Evolutionary conservation across 2,329 filamentous ascomycete genomes (phyloP), one percentile per base, ranked within the genome.

Genomic region (Phaeomoniella chlamydospora): DNA sequence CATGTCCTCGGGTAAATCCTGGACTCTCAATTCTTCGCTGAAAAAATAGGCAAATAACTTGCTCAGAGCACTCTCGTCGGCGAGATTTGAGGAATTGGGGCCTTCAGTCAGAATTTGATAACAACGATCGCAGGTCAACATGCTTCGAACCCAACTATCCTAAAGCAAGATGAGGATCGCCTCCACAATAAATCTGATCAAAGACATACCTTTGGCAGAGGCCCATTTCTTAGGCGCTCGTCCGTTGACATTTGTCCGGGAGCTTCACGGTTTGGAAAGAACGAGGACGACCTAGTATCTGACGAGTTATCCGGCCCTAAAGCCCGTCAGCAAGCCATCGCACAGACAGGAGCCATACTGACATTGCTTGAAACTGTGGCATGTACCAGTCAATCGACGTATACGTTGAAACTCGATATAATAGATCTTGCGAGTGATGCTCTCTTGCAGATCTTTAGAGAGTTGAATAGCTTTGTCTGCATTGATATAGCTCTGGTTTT

Each of bases 401-500:
- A 57, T 49, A 22, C 58, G 58, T 30, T 58, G 52, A 19, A 54
- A 52, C 36, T 65, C 59, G 18, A 65, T 43, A 15, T 55, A 56
- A 49, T 53, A 63, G 47, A 64, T 54, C 31, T 51, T 56, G 34
- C 56, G 54, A 37, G 56, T 60, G 31, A 62, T 50, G 37, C 59
- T 62, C 13, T 55, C 45, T 15, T 48, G 53, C 31, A 64, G 45
- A 19, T 49, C 49, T 18, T 48, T 53, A 37, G 59, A 56, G 33
- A 62, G 50, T 6, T 58, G 52, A 35, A 62, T 59, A 15, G 55
- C 54, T 17, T 59, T 58, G 39, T 58, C 49, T n/a, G 60, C 52
- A 41, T 62, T 63, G 34, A 56, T 49, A 42, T 64, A 65, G 39
- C 53, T 58, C 29, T 59, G 60, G 35, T 57, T 48, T 3, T 57